Percentiles rank a stretch among this genome's conserved stretches.
Conservation (phyloP, 441 rosid genomes). For the Biscutella auriculata region DNA sequence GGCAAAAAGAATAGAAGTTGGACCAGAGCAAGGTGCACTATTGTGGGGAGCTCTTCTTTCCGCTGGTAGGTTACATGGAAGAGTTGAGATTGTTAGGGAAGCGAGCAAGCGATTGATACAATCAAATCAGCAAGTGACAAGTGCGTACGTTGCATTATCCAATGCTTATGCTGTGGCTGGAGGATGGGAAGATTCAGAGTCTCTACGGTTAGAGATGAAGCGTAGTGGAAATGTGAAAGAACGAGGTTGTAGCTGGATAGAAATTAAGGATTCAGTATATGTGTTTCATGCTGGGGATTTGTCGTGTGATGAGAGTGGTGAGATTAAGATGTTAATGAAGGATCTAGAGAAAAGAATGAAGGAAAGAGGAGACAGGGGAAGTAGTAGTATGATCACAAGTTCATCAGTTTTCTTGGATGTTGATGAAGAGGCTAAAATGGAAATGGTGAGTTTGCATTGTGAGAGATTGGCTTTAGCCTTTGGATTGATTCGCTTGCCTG, state of each 20-base stretch:
- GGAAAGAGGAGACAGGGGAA: conserved; percentile 37
- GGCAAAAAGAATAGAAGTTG: conserved; percentile 36
- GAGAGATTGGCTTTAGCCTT: conserved; percentile 45
- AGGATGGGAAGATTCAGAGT: conserved; percentile 46
- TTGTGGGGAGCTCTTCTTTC: conserved; percentile 75
- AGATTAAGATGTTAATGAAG: conserved; percentile 34
- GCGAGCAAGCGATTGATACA: conserved; percentile 44
- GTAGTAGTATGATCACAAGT: conserved; percentile 26
- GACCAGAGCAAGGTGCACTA: conserved; percentile 40
- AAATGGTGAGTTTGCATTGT: conserved; percentile 40
- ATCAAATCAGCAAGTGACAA: conserved; percentile 47
- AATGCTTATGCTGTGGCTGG: conserved; percentile 51
- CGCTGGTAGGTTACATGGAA: conserved; percentile 60
- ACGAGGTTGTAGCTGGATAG: conserved; percentile 79
- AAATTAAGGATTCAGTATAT: conserved; percentile 34
- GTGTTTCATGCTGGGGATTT: conserved; percentile 50
- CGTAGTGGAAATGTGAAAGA: conserved; percentile 47
- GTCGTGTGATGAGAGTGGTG: conserved; percentile 29
- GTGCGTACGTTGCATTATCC: conserved; percentile 57
- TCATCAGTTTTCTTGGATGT: conserved; percentile 43
- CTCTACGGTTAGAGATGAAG: conserved; percentile 49
- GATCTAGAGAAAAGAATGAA: conserved; percentile 47
- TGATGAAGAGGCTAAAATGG: conserved; percentile 41
- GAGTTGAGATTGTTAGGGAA: conserved; percentile 59
- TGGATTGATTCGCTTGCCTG: conserved; percentile 27